Conservation (phyloP, 2,329 filamentous ascomycete species). For the Trichothecium roseum region DNA sequence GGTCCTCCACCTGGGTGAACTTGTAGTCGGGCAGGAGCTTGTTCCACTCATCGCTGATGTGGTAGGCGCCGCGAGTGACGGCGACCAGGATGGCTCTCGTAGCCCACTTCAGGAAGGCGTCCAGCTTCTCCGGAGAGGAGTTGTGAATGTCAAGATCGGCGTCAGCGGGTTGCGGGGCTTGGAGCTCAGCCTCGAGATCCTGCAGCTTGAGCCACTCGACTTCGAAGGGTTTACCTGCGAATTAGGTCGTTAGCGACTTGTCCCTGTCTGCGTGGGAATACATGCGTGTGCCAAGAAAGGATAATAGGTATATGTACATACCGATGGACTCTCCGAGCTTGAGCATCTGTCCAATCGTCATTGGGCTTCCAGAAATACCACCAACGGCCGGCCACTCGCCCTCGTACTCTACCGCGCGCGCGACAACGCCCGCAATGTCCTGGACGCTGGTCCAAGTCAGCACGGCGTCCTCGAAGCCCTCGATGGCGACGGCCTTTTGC, state of each 20-base stretch:
- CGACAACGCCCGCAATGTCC: constrained; percentile 30
- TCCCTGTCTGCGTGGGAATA: too few relatives aligned
- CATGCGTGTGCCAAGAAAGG: too few relatives aligned
- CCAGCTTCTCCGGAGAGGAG: constrained; percentile 10
- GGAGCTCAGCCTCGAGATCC: constrained; percentile 10
- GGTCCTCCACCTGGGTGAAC: constrained; percentile 29
- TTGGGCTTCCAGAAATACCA: constrained; percentile 25
- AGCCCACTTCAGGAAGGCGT: constrained; percentile 14
- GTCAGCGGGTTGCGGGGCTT: too few relatives aligned
- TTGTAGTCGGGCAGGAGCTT: constrained; percentile 29
- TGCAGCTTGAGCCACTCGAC: constrained; percentile 8
- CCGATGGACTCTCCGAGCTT: not conserved
- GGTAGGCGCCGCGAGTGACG: constrained; percentile 21
- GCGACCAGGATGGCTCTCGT: constrained; percentile 23
- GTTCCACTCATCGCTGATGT: constrained; percentile 33
- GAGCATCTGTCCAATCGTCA: too few relatives aligned
- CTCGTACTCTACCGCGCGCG: constrained; percentile 29
- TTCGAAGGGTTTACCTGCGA: constrained; percentile 11
- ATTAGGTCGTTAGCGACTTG: too few relatives aligned
- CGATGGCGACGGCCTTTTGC: constrained; percentile 28
- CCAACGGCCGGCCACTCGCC: constrained; percentile 30
- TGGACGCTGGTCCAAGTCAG: constrained; percentile 32
- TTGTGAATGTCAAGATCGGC: too few relatives aligned
- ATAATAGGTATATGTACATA: not conserved
- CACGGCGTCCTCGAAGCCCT: constrained; percentile 27